Conservation (phyloP, 768 basidiomycete species). For the Pisolithus tinctorius region DNA sequence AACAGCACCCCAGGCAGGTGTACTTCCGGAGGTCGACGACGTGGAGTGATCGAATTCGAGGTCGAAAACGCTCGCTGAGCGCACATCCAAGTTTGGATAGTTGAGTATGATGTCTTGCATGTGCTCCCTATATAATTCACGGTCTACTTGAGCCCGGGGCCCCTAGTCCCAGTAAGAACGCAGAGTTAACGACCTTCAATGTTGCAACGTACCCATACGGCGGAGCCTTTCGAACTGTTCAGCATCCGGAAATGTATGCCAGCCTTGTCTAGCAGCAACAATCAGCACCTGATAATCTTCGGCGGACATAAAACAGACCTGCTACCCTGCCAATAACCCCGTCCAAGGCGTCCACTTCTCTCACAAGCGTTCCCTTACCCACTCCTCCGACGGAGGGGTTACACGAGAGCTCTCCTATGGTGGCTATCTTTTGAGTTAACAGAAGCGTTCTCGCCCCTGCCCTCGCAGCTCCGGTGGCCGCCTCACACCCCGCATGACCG, state of each 20-base stretch:
- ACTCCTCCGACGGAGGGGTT: constrained; percentile 91
- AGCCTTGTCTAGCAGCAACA: constrained; percentile 57
- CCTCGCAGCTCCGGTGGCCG: constrained; percentile 79
- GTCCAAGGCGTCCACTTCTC: constrained; percentile 87
- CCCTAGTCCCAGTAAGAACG: constrained; percentile 43
- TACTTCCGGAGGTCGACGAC: constrained; percentile 14
- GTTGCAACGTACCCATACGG: constrained; percentile 67
- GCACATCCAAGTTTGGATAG: constrained; percentile 65
- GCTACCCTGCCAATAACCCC: constrained; percentile 80
- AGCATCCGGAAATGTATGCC: constrained; percentile 86
- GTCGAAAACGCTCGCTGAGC: constrained; percentile 72
- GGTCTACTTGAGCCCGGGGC: constrained; percentile 83
- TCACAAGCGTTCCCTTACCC: constrained; percentile 87
- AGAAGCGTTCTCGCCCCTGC: constrained; percentile 76
- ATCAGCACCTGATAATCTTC: not conserved
- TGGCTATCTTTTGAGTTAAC: constrained; percentile 75
- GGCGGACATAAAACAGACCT: constrained; percentile 38
- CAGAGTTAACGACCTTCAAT: not conserved
- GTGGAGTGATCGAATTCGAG: constrained; percentile 55
- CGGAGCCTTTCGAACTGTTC: constrained; percentile 80
- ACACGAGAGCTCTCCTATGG: constrained; percentile 80
- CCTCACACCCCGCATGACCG: constrained; percentile 91
- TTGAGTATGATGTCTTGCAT: constrained; percentile 67
- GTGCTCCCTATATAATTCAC: constrained; percentile 72
- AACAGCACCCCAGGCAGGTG: constrained; percentile 44